These are phyloP conservation scores for Calophaca sinica DNA, from an alignment of 306 rosid genomes.

Conservation along the genomic window DNA sequence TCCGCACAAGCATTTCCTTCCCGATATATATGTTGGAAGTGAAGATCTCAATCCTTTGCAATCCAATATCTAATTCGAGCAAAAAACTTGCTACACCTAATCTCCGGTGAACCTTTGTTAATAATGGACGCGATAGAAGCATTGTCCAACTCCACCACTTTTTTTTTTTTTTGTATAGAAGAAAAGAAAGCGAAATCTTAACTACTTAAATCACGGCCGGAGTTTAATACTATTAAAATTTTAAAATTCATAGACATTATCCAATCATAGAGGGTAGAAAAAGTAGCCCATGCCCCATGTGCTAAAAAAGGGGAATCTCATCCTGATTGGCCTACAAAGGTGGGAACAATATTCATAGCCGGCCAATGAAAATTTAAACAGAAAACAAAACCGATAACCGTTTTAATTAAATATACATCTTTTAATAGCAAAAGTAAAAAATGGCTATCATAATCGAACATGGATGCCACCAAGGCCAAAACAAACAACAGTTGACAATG, in stretches of 20 bases:
- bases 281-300: constrained; percentile 27
- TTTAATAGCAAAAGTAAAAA: constrained; percentile 21
- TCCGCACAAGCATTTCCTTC: too few relatives aligned
- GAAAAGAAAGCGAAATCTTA: background rate
- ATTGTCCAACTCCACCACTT: too few relatives aligned
- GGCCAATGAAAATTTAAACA: constrained; percentile 32
- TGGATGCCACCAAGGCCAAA: constrained; percentile 76
- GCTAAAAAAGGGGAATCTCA: constrained; percentile 38
- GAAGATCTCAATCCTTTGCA: too few relatives aligned
- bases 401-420: constrained; percentile 14
- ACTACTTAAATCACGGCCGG: constrained; percentile 28
- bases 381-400: constrained; percentile 16
- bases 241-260: constrained; percentile 9
- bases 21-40: too few relatives aligned
- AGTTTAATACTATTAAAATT: background rate
- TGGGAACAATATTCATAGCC: constrained; percentile 6
- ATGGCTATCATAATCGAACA: constrained; percentile 76
- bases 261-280: constrained; percentile 26
- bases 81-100: too few relatives aligned
- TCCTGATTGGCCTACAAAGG: constrained; percentile 38
- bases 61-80: too few relatives aligned
- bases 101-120: too few relatives aligned
- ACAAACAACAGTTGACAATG: constrained; percentile 53
- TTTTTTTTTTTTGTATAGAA: too few relatives aligned
- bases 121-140: too few relatives aligned